A percentile compares a stretch with the other conserved stretches of the same genome.
Evolutionary conservation across 2,329 filamentous ascomycete species (phyloP).

Genomic region (Cercospora sp.): DNA sequence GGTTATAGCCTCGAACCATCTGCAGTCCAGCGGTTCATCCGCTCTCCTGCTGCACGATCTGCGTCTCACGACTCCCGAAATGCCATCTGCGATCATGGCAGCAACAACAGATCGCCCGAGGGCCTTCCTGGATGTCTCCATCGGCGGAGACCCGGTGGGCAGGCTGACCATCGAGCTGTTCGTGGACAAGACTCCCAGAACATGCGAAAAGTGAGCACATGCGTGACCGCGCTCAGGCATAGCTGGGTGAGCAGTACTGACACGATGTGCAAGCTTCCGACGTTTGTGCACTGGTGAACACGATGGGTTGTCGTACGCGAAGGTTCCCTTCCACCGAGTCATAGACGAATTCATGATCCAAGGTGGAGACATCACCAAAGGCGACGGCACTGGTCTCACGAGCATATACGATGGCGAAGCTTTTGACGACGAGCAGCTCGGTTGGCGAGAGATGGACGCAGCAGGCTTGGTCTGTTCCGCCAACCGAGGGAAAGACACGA

Average conservation of each 20-base stretch:
- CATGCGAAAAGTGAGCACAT: slow-evolving; percentile 48
- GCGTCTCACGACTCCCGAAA: background rate
- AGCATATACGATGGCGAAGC: slow-evolving; percentile 44
- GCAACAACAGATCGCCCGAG: slow-evolving; percentile 36
- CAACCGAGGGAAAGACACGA: slow-evolving; percentile 45
- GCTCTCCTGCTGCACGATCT: slow-evolving; percentile 8
- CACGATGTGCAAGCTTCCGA: slow-evolving; percentile 43
- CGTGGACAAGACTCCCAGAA: slow-evolving; percentile 48
- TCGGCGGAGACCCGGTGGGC: slow-evolving; percentile 45
- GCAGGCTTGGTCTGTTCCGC: slow-evolving; percentile 46
- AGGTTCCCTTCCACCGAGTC: slow-evolving; percentile 44
- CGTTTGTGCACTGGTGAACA: slow-evolving; percentile 46
- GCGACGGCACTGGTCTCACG: slow-evolving; percentile 45
- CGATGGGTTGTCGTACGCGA: slow-evolving; percentile 42
- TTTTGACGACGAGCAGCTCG: slow-evolving; percentile 47
- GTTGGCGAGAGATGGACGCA: slow-evolving; percentile 45
- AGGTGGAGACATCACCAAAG: slow-evolving; percentile 46
- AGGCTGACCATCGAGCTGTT: slow-evolving; percentile 50
- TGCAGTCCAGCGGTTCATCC: background rate
- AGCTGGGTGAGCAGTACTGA: slow-evolving; percentile 18
- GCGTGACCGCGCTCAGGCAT: background rate
- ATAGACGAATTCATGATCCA: slow-evolving; percentile 51
- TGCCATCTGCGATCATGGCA: slow-evolving; percentile 24
- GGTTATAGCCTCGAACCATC: slow-evolving; percentile 1
- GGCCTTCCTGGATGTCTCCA: slow-evolving; percentile 47